Percentiles rank a stretch among this genome's conserved stretches.
phyloP scores from a whole-genome alignment of 768 basidiomycete genomes.

The Strobilomyces dryophilus region DNA sequence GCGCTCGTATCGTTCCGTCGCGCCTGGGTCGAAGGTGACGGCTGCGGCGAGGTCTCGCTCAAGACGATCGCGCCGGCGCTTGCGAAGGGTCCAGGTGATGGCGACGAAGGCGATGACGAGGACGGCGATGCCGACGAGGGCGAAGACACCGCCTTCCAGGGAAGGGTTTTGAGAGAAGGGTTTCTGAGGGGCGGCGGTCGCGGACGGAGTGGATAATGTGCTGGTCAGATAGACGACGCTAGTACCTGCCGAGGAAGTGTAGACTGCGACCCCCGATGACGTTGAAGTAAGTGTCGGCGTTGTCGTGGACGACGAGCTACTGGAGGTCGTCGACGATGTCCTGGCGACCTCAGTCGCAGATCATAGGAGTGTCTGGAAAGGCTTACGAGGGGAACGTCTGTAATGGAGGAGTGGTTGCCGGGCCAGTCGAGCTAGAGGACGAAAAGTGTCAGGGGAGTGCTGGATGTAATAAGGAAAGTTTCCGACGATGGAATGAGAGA shows the following conservation, averaged over 20 bases:
- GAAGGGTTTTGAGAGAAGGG: conserved; percentile 63
- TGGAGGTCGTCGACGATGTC: conserved; percentile 9
- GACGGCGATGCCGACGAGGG: conserved; percentile 44
- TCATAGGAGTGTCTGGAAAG: background rate
- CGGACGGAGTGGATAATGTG: conserved; percentile 25
- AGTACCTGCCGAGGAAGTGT: conserved; percentile 23
- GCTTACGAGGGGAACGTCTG: conserved; percentile 19
- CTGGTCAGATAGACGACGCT: conserved; percentile 30
- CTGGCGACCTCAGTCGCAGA: conserved; percentile 1
- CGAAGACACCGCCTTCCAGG: conserved; percentile 58
- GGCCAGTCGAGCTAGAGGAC: conserved; percentile 25
- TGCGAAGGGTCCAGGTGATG: conserved; percentile 47
- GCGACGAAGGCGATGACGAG: conserved; percentile 43
- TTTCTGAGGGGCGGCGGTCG: conserved; percentile 19
- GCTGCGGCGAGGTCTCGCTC: conserved; percentile 38
- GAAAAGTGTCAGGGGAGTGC: conserved; percentile 16
- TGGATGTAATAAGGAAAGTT: conserved; percentile 13
- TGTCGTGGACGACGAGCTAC: conserved; percentile 7
- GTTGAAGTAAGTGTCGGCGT: conserved; percentile 19
- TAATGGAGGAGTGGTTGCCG: conserved; percentile 15
- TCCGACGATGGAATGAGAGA: conserved; percentile 14
- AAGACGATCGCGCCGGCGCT: conserved; percentile 39
- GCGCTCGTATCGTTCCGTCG: conserved; percentile 25
- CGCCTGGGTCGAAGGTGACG: conserved; percentile 48
- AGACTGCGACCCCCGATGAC: conserved; percentile 15